Base-by-base conservation (phyloP, 768 basidiomycete genomes). In the Coprinopsis marcescibilis region DNA sequence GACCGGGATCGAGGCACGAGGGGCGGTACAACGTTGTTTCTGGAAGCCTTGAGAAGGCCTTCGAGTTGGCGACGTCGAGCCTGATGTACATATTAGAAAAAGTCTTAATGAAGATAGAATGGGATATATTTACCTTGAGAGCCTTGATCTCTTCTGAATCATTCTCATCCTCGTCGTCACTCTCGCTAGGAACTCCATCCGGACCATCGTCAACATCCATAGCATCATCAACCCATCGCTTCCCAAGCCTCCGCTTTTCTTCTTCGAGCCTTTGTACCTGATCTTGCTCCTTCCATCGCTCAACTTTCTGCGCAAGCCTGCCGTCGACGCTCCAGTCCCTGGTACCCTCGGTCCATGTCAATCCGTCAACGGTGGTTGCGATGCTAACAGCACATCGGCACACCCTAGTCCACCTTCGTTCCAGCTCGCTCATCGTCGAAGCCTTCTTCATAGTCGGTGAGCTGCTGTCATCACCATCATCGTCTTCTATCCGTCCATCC, bases 401-500 rank as follows among this genome's bases (percentile, higher is more conserved):
- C 24, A 90, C 70, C 33, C 95, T 72, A 36, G 78, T 78, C 89
- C 89, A 95, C 11, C 94, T 72, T 48, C 71, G 67, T 17, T 70
- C 65, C 0, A 77, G 70, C 50, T 77, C 73, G 6, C 66, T 64
- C 19, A 53, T 60, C 51, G 47, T 50, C 7, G 53, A 49, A 11
- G 46, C 13, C 26, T 23, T 23, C 12, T 25, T 26, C 36, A 5
- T 19, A 14, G 13, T 17, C 34, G 14, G 23, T 26, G 46, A 27
- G 5, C 44, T 39, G 33, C 42, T 48, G 19, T 45, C 77, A 1
- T 79, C 78, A 3, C 73, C 80, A 33, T 78, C 70, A 51, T 83
- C 86, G 49, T 89, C 88, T 57, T 91, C 89, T 49, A 93, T 90
- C 51, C 79, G 76, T 2, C 89, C 92, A 56, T 94, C 89, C 1